Percentiles rank a stretch among this genome's conserved stretches.
These are phyloP conservation scores for Pseudisothecium myosuroides DNA, from an alignment of 225 moss, liverwort and hornwort genomes.

Conservation along the genomic window DNA sequence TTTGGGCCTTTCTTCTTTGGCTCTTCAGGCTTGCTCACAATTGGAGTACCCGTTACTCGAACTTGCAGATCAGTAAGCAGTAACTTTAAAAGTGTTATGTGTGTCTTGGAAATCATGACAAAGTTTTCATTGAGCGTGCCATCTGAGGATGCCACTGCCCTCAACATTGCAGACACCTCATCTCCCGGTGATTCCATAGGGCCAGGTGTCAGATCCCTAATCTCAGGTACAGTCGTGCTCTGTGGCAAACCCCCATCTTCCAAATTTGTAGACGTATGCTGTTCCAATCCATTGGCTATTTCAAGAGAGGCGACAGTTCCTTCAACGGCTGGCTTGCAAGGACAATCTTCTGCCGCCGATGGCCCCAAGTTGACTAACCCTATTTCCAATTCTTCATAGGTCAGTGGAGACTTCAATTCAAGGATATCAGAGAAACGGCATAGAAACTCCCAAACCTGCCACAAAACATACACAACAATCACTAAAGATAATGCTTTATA, in stretches of 20 bases:
- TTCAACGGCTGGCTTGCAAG: background rate
- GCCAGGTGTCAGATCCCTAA: background rate
- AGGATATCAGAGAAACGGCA: slow-evolving; percentile 75
- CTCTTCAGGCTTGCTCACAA: slow-evolving; percentile 58
- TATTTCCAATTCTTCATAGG: slow-evolving; percentile 75
- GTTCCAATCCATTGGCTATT: slow-evolving; percentile 2
- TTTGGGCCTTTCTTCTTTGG: slow-evolving; percentile 82
- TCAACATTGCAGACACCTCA: slow-evolving; percentile 2
- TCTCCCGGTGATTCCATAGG: background rate
- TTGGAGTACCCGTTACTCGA: slow-evolving; percentile 54
- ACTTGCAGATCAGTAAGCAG: slow-evolving; percentile 70
- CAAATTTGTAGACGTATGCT: background rate
- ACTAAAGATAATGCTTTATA: background rate
- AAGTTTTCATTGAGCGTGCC: slow-evolving; percentile 39
- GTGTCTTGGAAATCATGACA: slow-evolving; percentile 45
- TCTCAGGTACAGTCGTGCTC: background rate
- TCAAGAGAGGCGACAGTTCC: background rate
- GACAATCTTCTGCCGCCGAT: slow-evolving; percentile 5
- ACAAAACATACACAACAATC: slow-evolving; percentile 4
- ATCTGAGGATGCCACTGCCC: slow-evolving; percentile 33
- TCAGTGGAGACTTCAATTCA: slow-evolving; percentile 44
- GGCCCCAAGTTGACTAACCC: slow-evolving; percentile 54
- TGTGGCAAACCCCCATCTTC: slow-evolving; percentile 1
- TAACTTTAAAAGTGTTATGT: slow-evolving; percentile 66
- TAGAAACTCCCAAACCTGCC: slow-evolving; percentile 96